Conservation (phyloP, 148 eudicot genomes). For the Rhododendron ferrugineum region DNA sequence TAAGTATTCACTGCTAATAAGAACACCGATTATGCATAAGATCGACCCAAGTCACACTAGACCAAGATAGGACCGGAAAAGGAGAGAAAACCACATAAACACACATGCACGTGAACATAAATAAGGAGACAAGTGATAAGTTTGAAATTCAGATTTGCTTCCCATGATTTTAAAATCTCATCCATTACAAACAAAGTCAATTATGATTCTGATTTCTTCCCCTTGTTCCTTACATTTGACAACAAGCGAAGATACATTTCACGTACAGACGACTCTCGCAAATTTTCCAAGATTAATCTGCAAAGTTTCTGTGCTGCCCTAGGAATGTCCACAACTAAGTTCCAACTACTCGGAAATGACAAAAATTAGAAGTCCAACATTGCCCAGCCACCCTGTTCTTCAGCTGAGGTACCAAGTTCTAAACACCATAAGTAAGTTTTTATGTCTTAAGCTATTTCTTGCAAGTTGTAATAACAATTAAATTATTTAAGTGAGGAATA, state of each 20-base stretch:
- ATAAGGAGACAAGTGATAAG: not conserved
- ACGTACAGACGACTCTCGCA: not conserved
- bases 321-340: not conserved
- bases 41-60: not conserved
- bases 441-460: not conserved
- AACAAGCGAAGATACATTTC: not conserved
- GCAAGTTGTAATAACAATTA: not conserved
- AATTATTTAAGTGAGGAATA: not conserved
- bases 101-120: not conserved
- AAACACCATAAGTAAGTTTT: not conserved
- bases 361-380: not conserved
- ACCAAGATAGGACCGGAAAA: not conserved
- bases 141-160: not conserved
- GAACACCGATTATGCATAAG: not conserved
- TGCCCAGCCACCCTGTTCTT: constrained; percentile 2
- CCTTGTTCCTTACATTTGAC: not conserved
- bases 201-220: not conserved
- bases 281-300: not conserved
- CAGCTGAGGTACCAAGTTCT: constrained; percentile 5
- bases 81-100: not conserved
- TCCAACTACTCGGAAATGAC: not conserved
- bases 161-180: not conserved
- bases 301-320: not conserved
- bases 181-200: not conserved
- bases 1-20: not conserved